Evolutionary conservation across 331 rosid species (phyloP), one percentile per base, ranked within the genome.

Genomic region (Quercus lobata): DNA sequence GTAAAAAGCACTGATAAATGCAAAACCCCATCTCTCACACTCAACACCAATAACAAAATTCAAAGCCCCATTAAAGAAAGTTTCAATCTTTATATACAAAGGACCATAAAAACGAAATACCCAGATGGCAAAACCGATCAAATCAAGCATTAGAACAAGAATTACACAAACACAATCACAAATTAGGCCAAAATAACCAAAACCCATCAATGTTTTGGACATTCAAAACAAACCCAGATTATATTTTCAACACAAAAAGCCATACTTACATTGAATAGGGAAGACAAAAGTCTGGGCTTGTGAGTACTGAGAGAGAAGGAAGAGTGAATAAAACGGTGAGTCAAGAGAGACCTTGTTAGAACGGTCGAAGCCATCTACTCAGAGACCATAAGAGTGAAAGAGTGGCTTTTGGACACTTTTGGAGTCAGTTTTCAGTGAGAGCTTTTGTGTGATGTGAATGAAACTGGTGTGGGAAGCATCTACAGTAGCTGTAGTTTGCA

Each of bases 361-460:
- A 87, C 80, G 56, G 94, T 62, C 6, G 96, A 87, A 27, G 92
- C 96, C 96, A 93, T 93, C 80, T 73, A 69, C 57, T 62, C 82
- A 75, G 44, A 73, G 82, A 86, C 76, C 83, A 74, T 85, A 76
- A 46, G 80, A 76, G 62, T 27, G 1, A 77, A 7, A 77, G 69
- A 62, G 79, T 68, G 86, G 69, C 81, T 76, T 69, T n/a, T 57
- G 35, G 75, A 72, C 52, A 57, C 46, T 41, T 35, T 30, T 5
- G 24, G 65, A 35, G 76, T 52, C 49, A 73, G 66, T 5, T 29
- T 15, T 54, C 44, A 27, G 58, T 19, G 72, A 71, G 73, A 54
- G 5, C 17, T 0, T 3, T 3, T 49, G 55, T 49, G 18, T 49
- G 15, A 16, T 49, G 18, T 4, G 55, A 49, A 16, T 0, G 17